phyloP scores from a whole-genome alignment of 768 basidiomycete species.

The Paxillus ammoniavirescens region DNA sequence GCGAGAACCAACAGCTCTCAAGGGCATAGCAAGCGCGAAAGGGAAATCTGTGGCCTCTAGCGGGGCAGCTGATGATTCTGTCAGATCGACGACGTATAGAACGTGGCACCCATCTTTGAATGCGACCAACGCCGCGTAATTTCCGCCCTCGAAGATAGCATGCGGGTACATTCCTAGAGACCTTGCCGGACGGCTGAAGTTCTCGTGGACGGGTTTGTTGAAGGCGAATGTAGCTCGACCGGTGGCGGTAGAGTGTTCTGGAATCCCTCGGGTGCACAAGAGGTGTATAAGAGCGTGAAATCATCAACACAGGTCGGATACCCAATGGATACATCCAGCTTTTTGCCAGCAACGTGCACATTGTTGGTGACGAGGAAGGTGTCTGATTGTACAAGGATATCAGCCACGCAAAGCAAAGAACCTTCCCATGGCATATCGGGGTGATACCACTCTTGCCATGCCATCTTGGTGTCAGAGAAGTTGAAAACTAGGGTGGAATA shows the following conservation, averaged over 20 bases:
- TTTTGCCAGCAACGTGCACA: slow-evolving; percentile 49
- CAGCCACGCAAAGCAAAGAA: slow-evolving; percentile 48
- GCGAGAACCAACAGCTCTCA: not conserved
- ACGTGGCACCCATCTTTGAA: slow-evolving; percentile 28
- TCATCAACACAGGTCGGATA: slow-evolving; percentile 40
- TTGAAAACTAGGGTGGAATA: slow-evolving; percentile 59
- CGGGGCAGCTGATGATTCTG: not conserved
- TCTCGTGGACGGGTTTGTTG: slow-evolving; percentile 14
- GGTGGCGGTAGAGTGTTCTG: slow-evolving; percentile 41
- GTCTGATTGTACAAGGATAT: slow-evolving; percentile 22
- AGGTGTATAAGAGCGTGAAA: slow-evolving; percentile 54
- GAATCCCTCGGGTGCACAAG: slow-evolving; percentile 56
- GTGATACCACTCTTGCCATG: slow-evolving; percentile 64
- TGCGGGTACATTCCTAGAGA: not conserved
- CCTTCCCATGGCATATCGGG: slow-evolving; percentile 72
- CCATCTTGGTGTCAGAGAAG: slow-evolving; percentile 50
- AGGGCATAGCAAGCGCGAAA: not conserved
- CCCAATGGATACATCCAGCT: slow-evolving; percentile 34
- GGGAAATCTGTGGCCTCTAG: slow-evolving; percentile 7
- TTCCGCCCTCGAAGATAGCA: slow-evolving; percentile 14
- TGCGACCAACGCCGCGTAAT: slow-evolving; percentile 29
- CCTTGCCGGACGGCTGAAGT: slow-evolving; percentile 25
- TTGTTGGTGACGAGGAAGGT: slow-evolving; percentile 31
- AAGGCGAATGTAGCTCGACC: slow-evolving; percentile 27
- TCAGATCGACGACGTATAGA: slow-evolving; percentile 31